A percentile compares a stretch with the other conserved stretches of the same genome.
Conservation (phyloP, 2,329 filamentous ascomycete genomes). For the Colletotrichum neosansevieriae region DNA sequence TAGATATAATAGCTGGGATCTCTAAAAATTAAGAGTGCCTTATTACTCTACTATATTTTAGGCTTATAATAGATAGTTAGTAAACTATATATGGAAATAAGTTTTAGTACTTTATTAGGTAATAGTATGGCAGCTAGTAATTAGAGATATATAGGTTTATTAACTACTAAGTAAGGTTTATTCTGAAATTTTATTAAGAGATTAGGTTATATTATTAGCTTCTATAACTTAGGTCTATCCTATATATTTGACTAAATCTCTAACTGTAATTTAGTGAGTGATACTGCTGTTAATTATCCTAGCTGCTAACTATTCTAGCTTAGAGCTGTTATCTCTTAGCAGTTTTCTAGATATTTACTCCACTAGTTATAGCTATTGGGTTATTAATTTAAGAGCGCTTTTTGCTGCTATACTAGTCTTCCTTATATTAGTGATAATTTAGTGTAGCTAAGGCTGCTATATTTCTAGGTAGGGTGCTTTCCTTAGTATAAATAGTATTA, state of each 20-base stretch:
- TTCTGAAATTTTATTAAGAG: neutral
- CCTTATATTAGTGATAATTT: neutral
- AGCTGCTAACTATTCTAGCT: neutral
- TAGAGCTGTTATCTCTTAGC: neutral
- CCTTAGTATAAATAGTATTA: neutral
- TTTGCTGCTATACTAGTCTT: neutral
- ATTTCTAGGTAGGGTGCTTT: neutral
- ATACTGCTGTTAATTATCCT: neutral
- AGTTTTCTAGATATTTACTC: neutral
- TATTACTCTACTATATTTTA: no score
- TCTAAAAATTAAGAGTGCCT: no score
- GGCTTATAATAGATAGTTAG: neutral
- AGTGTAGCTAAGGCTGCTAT: neutral
- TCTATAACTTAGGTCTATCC: neutral
- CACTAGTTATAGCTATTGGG: neutral
- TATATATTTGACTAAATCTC: neutral
- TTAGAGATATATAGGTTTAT: neutral
- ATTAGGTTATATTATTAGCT: neutral
- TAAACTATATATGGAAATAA: neutral
- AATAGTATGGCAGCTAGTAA: neutral
- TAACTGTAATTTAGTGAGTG: neutral
- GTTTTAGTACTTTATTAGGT: neutral
- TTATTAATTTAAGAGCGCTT: neutral
- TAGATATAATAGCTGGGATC: no score
- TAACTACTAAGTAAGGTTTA: neutral